Conservation (phyloP, 345 rosid genomes). For the Toxicodendron radicans region DNA sequence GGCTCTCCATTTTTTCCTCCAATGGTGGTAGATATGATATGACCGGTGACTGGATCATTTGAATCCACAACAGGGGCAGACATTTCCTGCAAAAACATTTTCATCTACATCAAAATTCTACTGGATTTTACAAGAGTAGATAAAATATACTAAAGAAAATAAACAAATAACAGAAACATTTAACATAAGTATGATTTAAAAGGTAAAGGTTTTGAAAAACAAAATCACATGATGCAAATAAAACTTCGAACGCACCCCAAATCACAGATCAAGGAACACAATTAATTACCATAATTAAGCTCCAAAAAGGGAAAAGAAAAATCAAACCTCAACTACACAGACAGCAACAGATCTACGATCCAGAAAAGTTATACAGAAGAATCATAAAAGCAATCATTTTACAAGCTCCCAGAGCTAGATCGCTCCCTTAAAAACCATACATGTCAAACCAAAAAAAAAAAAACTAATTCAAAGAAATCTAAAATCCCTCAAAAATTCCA, state of each 20-base stretch:
- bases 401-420: conserved; percentile 11
- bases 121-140: neutral
- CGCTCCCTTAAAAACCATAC: neutral
- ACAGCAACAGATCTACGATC: conserved; percentile 25
- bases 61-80: conserved; percentile 62
- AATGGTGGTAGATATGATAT: conserved; percentile 83
- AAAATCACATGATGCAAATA: neutral
- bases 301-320: neutral
- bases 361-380: neutral
- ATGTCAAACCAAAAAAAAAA: neutral
- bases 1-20: conserved; percentile 96
- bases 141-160: neutral
- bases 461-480: neutral
- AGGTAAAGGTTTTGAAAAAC: neutral
- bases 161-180: too few species aligned
- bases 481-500: neutral
- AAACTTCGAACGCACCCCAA: neutral
- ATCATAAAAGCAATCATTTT: conserved; percentile 5
- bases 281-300: neutral
- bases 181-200: neutral
- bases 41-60: conserved; percentile 82
- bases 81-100: conserved; percentile 56
- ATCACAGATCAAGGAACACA: conserved; percentile 16
- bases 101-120: neutral
- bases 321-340: neutral